Evolutionary conservation across 805 yeast genomes (phyloP), one percentile per base, ranked within the genome.

Genomic region (Sungouiozyma ichnusensis): DNA sequence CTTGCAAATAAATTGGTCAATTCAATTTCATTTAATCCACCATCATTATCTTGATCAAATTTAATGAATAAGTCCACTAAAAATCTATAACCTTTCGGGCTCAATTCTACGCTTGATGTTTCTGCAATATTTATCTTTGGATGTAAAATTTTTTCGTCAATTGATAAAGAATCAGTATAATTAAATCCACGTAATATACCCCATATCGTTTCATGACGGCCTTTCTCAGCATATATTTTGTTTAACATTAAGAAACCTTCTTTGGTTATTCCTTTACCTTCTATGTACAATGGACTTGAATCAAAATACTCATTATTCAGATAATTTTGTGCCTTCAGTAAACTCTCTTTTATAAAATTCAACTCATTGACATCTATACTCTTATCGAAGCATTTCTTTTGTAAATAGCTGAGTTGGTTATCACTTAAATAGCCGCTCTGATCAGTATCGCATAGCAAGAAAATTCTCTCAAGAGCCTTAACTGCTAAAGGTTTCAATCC

Each of bases 161-260:
- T 69, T 0, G 96, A 85, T 4, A 92, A 66, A 0, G 97, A 87
- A 55, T 92, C 92, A 0, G 97, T 90, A 55, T 92, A 92, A 55
- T 85, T 84, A 60, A 85, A 92, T 0, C 87, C 74, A 40, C 99
- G 63, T 19, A 92, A 59, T 16, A 92, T 85, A 0, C 95, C 95
- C 99, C 99, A 92, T 0, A 86, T 81, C 0, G 97, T 92, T 58
- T 92, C 99, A 59, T 92, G 97, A 27, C 97, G 68, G 0, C 98
- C 99, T 32, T 76, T 76, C 50, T 86, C 94, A 1, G 94, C 94
- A 58, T 83, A 92, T 19, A 85, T 63, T 54, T 81, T 83, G 61
- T 85, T 87, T 41, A 92, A 65, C 1, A 77, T 65, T 2, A 92
- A 63, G 54, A 92, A 92, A 0, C 94, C 97, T 37, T 74, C 76